These are phyloP conservation scores for Serendipita vermifera DNA, from an alignment of 768 basidiomycete genomes.

Conservation along the genomic window DNA sequence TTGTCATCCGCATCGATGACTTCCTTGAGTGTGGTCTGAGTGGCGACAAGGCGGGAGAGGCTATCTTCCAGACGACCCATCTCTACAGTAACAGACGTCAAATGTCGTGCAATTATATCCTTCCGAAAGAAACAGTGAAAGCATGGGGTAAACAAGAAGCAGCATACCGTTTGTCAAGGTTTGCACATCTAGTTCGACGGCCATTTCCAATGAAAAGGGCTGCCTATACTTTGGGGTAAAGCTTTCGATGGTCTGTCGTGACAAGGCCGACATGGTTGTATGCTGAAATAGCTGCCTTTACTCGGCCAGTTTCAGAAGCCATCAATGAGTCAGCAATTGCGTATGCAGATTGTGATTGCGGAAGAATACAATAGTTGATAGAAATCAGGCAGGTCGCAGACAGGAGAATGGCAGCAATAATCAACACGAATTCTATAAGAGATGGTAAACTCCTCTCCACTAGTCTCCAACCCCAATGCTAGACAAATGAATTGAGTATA, in stretches of 20 bases:
- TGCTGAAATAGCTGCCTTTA: too few species aligned
- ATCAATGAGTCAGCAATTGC: neutral
- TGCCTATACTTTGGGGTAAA: slow-evolving; percentile 47
- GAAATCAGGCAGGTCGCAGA: neutral
- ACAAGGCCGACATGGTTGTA: too few species aligned
- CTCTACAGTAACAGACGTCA: slow-evolving; percentile 33
- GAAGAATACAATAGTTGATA: neutral
- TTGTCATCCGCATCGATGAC: slow-evolving; percentile 31
- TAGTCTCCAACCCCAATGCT: slow-evolving; percentile 13
- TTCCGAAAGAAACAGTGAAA: neutral
- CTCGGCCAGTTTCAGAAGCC: neutral
- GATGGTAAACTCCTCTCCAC: neutral
- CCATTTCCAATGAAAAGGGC: slow-evolving; percentile 60
- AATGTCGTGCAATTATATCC: neutral
- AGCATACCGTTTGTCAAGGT: slow-evolving; percentile 56
- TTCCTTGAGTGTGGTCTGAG: slow-evolving; percentile 34
- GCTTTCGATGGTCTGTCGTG: neutral
- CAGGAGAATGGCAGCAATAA: neutral
- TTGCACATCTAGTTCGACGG: slow-evolving; percentile 47
- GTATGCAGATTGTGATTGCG: neutral
- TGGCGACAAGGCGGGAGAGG: slow-evolving; percentile 43
- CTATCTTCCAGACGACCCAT: slow-evolving; percentile 66
- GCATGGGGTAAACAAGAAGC: neutral
- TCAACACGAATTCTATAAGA: neutral
- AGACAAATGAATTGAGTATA: neutral